Evolutionary conservation across 2,329 filamentous ascomycete species (phyloP).

Genomic region (Dothideomycetidae sp.): DNA sequence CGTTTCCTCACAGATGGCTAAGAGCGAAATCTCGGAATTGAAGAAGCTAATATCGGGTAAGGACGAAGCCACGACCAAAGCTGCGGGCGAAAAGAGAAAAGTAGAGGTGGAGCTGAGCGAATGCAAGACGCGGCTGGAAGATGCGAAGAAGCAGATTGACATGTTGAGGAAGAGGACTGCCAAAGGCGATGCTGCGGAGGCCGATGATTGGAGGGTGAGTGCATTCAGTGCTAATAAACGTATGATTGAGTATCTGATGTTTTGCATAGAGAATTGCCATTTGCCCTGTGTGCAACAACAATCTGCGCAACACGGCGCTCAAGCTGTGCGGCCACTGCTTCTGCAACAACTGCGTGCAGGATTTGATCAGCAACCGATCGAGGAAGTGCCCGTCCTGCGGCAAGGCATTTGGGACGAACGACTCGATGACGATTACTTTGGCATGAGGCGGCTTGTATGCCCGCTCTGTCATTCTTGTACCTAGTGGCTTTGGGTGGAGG

Average conservation of each 20-base stretch:
- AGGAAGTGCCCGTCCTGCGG: slow-evolving; percentile 93
- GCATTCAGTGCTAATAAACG: not conserved
- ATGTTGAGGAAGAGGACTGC: slow-evolving; percentile 72
- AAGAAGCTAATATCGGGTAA: slow-evolving; percentile 61
- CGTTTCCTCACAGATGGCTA: slow-evolving; percentile 56
- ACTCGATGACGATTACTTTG: slow-evolving; percentile 53
- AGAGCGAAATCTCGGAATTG: slow-evolving; percentile 62
- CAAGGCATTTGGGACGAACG: slow-evolving; percentile 77
- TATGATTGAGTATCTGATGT: not conserved
- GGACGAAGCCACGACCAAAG: slow-evolving; percentile 52
- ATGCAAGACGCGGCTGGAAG: slow-evolving; percentile 60
- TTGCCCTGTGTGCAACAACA: slow-evolving; percentile 82
- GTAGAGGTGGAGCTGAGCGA: slow-evolving; percentile 63
- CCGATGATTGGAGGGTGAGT: slow-evolving; percentile 75
- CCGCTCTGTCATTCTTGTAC: slow-evolving; percentile 2
- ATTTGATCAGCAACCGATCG: slow-evolving; percentile 76
- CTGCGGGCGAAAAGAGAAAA: slow-evolving; percentile 46
- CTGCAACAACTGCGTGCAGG: slow-evolving; percentile 79
- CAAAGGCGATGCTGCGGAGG: slow-evolving; percentile 55
- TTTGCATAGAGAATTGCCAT: slow-evolving; percentile 54
- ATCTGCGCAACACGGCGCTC: slow-evolving; percentile 87
- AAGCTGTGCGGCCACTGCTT: slow-evolving; percentile 93
- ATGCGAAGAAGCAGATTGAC: slow-evolving; percentile 70
- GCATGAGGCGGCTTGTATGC: slow-evolving; percentile 6
- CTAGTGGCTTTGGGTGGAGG: not conserved